A percentile compares a stretch with the other conserved stretches of the same genome.
Evolutionary conservation across 768 basidiomycete genomes (phyloP).

Genomic region (Agrocybe praecox): DNA sequence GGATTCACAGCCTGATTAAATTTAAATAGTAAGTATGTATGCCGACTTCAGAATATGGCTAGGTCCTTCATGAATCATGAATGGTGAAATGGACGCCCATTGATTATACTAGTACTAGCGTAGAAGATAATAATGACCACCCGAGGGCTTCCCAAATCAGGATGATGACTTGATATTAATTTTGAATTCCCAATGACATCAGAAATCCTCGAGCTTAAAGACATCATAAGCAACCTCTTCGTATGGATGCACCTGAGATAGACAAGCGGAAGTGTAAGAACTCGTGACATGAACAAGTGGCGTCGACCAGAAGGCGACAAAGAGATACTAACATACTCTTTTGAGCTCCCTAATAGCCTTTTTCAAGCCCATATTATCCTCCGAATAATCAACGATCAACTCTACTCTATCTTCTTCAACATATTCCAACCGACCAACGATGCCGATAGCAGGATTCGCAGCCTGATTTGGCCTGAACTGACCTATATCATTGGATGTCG

Average conservation of each 20-base stretch:
- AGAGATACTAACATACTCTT: constrained; percentile 34
- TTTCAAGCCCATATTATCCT: constrained; percentile 34
- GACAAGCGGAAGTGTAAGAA: background rate
- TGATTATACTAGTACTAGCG: too few relatives aligned
- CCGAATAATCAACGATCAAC: constrained; percentile 44
- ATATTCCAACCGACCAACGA: constrained; percentile 41
- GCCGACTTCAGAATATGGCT: too few relatives aligned
- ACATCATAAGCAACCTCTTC: constrained; percentile 63
- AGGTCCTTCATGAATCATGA: too few relatives aligned
- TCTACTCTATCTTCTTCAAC: constrained; percentile 60
- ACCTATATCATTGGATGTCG: constrained; percentile 30
- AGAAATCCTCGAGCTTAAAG: constrained; percentile 48
- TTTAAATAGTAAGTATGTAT: too few relatives aligned
- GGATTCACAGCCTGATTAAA: too few relatives aligned
- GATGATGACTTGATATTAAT: background rate
- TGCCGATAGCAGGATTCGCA: constrained; percentile 49
- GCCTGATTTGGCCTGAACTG: constrained; percentile 44
- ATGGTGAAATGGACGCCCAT: too few relatives aligned
- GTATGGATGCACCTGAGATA: constrained; percentile 51
- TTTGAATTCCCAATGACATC: background rate
- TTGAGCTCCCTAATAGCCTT: constrained; percentile 47
- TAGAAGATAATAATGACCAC: too few relatives aligned
- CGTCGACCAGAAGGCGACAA: background rate
- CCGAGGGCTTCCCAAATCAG: too few relatives aligned
- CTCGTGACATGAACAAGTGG: background rate